Evolutionary conservation across 306 rosid genomes (phyloP).

Genomic region (Elaeagnus macrophylla): DNA sequence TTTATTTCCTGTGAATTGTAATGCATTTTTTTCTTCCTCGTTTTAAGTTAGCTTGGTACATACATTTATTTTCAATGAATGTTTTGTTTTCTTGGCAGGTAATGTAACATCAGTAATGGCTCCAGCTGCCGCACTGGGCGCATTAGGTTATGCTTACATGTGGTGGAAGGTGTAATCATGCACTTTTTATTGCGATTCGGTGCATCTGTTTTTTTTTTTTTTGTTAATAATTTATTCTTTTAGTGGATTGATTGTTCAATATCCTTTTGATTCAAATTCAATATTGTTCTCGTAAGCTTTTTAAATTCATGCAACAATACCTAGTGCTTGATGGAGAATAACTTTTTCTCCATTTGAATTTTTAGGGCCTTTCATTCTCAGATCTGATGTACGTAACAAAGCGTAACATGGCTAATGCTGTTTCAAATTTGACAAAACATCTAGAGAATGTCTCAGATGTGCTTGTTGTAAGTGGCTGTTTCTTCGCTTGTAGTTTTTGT

Average conservation of each 20-base stretch:
- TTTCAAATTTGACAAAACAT: conserved; percentile 68
- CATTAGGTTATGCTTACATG: conserved; percentile 88
- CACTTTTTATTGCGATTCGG: not conserved
- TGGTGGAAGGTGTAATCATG: conserved; percentile 75
- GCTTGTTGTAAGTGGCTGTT: conserved; percentile 61
- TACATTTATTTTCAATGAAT: too few species aligned
- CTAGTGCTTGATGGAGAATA: not conserved
- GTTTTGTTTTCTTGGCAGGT: conserved; percentile 35
- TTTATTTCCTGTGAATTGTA: too few species aligned
- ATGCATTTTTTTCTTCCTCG: too few species aligned
- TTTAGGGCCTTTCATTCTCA: conserved; percentile 75
- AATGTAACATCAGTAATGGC: conserved; percentile 51
- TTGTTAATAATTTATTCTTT: conserved; percentile 2
- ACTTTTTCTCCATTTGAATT: conserved; percentile 12
- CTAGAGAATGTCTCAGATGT: conserved; percentile 75
- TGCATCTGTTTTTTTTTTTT: conserved; percentile 1
- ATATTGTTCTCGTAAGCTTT: not conserved
- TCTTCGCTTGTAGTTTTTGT: not conserved
- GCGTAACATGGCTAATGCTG: conserved; percentile 78
- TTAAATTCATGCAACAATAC: not conserved
- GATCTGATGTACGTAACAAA: conserved; percentile 95
- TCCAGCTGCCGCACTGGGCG: conserved; percentile 83
- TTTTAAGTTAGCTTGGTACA: too few species aligned
- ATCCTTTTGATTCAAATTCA: not conserved
- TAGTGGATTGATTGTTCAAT: not conserved